These are phyloP conservation scores for Alternaria incomplexa DNA, from an alignment of 2,329 filamentous ascomycete genomes.

Conservation along the genomic window DNA sequence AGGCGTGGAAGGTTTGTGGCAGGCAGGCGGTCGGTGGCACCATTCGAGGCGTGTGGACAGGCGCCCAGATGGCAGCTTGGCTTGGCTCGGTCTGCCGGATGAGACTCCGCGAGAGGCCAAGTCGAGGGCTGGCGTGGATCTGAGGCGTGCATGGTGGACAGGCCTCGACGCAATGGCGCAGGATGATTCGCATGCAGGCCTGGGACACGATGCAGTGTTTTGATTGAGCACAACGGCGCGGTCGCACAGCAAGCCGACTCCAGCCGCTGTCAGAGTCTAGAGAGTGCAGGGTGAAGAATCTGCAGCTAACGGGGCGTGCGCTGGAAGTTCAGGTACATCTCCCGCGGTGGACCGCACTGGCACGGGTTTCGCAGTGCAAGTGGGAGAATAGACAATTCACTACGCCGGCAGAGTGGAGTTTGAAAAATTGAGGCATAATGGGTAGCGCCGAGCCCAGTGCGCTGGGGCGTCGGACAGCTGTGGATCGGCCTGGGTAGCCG, in stretches of 20 bases:
- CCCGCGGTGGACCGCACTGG: conserved; percentile 25
- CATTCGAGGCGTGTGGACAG: conserved; percentile 29
- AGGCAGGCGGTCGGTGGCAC: conserved; percentile 6
- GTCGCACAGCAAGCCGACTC: conserved; percentile 36
- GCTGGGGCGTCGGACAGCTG: conserved; percentile 10
- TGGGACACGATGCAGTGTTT: conserved; percentile 25
- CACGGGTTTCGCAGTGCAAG: not conserved
- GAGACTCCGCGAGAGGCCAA: conserved; percentile 17
- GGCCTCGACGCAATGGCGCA: conserved; percentile 25
- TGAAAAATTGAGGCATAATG: conserved; percentile 3
- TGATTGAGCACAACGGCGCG: conserved; percentile 36
- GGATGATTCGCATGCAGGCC: conserved; percentile 33
- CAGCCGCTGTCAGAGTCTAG: conserved; percentile 24
- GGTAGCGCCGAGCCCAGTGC: conserved; percentile 4
- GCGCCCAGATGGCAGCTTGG: conserved; percentile 20
- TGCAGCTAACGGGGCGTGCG: conserved; percentile 32
- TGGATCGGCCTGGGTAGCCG: conserved; percentile 9
- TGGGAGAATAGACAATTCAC: conserved; percentile 1
- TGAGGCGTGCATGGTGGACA: conserved; percentile 24
- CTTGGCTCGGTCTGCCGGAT: conserved; percentile 29
- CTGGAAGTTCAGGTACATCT: conserved; percentile 39
- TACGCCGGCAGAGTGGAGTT: not conserved
- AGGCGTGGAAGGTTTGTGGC: conserved; percentile 21
- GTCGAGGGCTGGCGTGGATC: conserved; percentile 16
- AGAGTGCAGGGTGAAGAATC: conserved; percentile 18